phyloP scores from a whole-genome alignment of 1,139 yeast species.

The Saccharomycopsis crataegensis region DNA sequence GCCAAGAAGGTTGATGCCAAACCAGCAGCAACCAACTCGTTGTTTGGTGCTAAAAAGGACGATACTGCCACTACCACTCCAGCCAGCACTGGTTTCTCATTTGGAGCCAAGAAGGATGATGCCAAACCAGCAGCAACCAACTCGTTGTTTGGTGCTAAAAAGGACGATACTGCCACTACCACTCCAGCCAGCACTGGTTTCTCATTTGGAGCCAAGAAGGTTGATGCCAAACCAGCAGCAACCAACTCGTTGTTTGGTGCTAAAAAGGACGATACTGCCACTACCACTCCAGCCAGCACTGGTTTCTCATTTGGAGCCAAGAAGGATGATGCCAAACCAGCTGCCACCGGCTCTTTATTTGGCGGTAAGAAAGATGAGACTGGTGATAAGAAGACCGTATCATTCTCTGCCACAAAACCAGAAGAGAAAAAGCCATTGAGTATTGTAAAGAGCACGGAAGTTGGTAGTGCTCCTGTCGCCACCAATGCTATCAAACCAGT shows the following conservation, averaged over 20 bases:
- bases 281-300: slow-evolving; percentile 23
- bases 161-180: slow-evolving; percentile 21
- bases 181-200: slow-evolving; percentile 21
- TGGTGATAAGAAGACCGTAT: slow-evolving; percentile 23
- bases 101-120: slow-evolving; percentile 23
- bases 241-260: slow-evolving; percentile 27
- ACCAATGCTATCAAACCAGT: slow-evolving; percentile 9
- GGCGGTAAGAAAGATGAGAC: slow-evolving; percentile 22
- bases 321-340: slow-evolving; percentile 24
- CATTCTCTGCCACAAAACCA: slow-evolving; percentile 14
- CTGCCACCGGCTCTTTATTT: slow-evolving; percentile 25
- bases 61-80: slow-evolving; percentile 16
- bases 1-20: slow-evolving; percentile 21
- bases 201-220: slow-evolving; percentile 19
- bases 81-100: slow-evolving; percentile 24
- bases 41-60: slow-evolving; percentile 25
- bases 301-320: slow-evolving; percentile 27
- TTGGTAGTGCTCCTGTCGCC: background rate
- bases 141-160: slow-evolving; percentile 27
- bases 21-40: slow-evolving; percentile 22
- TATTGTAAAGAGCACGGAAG: background rate
- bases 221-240: slow-evolving; percentile 21
- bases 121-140: slow-evolving; percentile 21
- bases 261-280: slow-evolving; percentile 9
- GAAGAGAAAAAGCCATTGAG: background rate